Evolutionary conservation across 2,329 filamentous ascomycete species (phyloP).

Genomic region (Diplodia seriata): DNA sequence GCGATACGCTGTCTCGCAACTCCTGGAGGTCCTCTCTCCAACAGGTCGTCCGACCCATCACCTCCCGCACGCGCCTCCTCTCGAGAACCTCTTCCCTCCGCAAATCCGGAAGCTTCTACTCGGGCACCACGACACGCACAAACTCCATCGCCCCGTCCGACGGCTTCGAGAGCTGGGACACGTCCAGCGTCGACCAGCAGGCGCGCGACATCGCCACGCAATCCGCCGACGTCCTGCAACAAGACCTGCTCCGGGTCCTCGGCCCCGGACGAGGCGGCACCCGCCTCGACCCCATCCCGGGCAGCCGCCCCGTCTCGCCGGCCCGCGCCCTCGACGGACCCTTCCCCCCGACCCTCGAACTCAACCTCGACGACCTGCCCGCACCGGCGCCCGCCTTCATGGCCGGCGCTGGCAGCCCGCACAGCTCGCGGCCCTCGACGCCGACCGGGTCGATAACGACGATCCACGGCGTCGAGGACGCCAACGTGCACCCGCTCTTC

Average conservation of each 20-base stretch:
- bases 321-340: conserved; percentile 64
- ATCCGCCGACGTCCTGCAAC: conserved; percentile 47
- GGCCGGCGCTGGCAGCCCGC: conserved; percentile 36
- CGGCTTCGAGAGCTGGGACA: conserved; percentile 78
- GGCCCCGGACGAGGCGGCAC: conserved; percentile 51
- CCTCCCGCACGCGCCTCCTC: conserved; percentile 45
- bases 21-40: conserved; percentile 49
- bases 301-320: conserved; percentile 70
- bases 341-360: conserved; percentile 44
- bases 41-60: conserved; percentile 47
- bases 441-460: conserved; percentile 38
- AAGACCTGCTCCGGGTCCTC: conserved; percentile 39
- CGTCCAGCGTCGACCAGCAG: conserved; percentile 69
- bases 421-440: conserved; percentile 47
- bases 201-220: conserved; percentile 65
- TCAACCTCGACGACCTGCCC: conserved; percentile 30
- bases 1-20: conserved; percentile 42
- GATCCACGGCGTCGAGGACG: conserved; percentile 57
- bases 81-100: conserved; percentile 39
- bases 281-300: conserved; percentile 74
- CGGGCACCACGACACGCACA: conserved; percentile 34
- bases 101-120: conserved; percentile 45
- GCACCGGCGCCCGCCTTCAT: conserved; percentile 25
- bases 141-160: conserved; percentile 52
- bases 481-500: conserved; percentile 80